Base-by-base conservation (phyloP, 805 yeast genomes). In the Kodamaea restingae region DNA sequence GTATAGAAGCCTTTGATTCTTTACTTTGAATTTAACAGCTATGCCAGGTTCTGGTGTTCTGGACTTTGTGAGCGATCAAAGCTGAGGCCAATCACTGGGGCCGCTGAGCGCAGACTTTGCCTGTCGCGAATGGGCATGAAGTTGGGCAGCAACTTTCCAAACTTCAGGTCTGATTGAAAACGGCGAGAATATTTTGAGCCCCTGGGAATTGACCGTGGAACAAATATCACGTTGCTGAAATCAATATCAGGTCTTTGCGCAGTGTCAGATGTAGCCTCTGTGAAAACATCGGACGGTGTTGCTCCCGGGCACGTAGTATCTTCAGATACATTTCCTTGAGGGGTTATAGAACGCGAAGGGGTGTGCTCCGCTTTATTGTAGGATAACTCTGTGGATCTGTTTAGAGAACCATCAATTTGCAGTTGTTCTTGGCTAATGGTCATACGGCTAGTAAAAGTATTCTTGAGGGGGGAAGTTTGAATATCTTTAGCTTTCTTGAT, bases 151-250 rank as follows among this genome's bases (percentile, higher is more conserved):
- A 20, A 7, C n/a, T 20, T 30, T 6, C 36, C 36, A 15, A 26
- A 32, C 5, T 31, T 38, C 21, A 22, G 18, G 22, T 32, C 34
- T 7, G 41, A 38, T 24, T 37, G 36, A 21, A 30, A 32, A 24
- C 17, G 32, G 11, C 33, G 28, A 4, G 26, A 17, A 12, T 38
- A 38, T 21, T 30, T 32, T 8, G 36, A 22, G 18, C 24, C 22
- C 18, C 24, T 38, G 3, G 36, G 41, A 33, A 38, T 18, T 4
- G 37, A 26, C 2, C 41, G 15, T 10, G 41, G 37, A 18, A 38
- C 41, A 9, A 38, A 38, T 14, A 38, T 38, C 4, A 33, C 41
- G 18, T 38, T 38, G 25, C 34, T 32, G 35, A 31, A 38, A 12
- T 35, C 32, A 4, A 18, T 27, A 14, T 27, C 31, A 14, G 31